A percentile compares a stretch with the other conserved stretches of the same genome.
Evolutionary conservation across 2,329 filamentous ascomycete genomes (phyloP).

Genomic region (Aspergillus sp.): DNA sequence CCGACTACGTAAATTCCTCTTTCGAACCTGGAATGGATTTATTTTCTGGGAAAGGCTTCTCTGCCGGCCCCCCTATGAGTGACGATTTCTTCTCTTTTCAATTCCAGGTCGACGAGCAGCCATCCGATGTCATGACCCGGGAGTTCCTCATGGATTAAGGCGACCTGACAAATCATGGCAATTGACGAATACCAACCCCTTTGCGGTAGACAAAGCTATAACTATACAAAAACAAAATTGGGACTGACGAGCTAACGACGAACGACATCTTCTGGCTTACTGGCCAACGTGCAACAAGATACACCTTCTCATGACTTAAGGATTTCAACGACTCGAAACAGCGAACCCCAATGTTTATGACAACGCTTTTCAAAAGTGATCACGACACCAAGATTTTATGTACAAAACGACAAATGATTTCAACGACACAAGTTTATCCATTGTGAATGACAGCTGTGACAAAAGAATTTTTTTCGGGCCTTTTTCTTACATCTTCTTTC

Average conservation of each 20-base stretch:
- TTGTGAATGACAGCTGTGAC: slow-evolving; percentile 13
- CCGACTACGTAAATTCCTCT: slow-evolving; percentile 35
- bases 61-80: slow-evolving; percentile 23
- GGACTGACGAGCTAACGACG: slow-evolving; percentile 13
- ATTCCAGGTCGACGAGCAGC: slow-evolving; percentile 36
- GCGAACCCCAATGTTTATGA: slow-evolving; percentile 8
- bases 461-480: slow-evolving; percentile 14
- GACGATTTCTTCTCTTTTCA: slow-evolving; percentile 40
- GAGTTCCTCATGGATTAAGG: slow-evolving; percentile 25
- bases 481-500: slow-evolving; percentile 8
- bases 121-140: slow-evolving; percentile 22
- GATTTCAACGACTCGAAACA: slow-evolving; percentile 19
- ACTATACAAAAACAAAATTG: slow-evolving; percentile 3
- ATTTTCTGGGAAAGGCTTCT: slow-evolving; percentile 33
- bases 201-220: neutral
- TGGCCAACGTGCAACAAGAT: slow-evolving; percentile 17
- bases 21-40: slow-evolving; percentile 36
- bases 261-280: slow-evolving; percentile 14
- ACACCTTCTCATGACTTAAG: slow-evolving; percentile 18
- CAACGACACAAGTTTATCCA: neutral
- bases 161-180: neutral
- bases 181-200: neutral
- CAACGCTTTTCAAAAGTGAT: slow-evolving; percentile 10
- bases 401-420: slow-evolving; percentile 18
- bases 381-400: slow-evolving; percentile 23